Evolutionary conservation across 1,139 yeast genomes (phyloP), one percentile per base, ranked within the genome.

Genomic region (Yamadazyma diospyri): DNA sequence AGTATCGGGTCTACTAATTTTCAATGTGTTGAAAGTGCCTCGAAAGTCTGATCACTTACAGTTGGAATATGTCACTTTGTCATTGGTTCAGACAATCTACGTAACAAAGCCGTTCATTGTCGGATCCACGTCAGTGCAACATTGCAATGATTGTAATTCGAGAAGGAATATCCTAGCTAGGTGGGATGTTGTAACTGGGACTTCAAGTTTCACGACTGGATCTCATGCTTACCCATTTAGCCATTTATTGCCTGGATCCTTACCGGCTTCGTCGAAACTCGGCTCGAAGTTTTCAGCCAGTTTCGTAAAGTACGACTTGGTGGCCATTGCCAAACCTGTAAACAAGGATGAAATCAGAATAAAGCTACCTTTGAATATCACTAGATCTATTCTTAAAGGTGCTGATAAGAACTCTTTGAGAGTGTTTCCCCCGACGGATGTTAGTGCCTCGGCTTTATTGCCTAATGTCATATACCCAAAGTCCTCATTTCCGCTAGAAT

Each of bases 361-460:
- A 25, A 58, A 65, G n/a, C 59, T 84, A 39, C 94, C 96, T 0
- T 57, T 92, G n/a, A 72, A 79, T 44, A 69, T 92, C 3, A 71
- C 84, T 25, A 69, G 98, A 41, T 84, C 94, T 44, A 76, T 89
- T 18, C 57, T 86, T 26, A 69, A 88, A 25, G 94, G 94, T 7
- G 85, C 87, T 3, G 97, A 89, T 53, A 72, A 88, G 44, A 87
- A 85, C 51, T 86, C 95, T 1, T 62, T 87, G 25, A 71, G 99
- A 39, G 87, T 94, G 1, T 92, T 92, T 56, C 98, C 98, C 1
- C 97, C 99, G 3, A 92, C 97, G 0, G 86, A 83, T 31, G 81
- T 92, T 24, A 81, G 86, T 3, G 94, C 96, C 3, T 76, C 82
- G 25, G 89, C 95, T 4, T 82, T 82, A 4, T 64, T 92, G 29